These are phyloP conservation scores for Fusarium transvaalense DNA, from an alignment of 2,329 filamentous ascomycete species.

Conservation along the genomic window DNA sequence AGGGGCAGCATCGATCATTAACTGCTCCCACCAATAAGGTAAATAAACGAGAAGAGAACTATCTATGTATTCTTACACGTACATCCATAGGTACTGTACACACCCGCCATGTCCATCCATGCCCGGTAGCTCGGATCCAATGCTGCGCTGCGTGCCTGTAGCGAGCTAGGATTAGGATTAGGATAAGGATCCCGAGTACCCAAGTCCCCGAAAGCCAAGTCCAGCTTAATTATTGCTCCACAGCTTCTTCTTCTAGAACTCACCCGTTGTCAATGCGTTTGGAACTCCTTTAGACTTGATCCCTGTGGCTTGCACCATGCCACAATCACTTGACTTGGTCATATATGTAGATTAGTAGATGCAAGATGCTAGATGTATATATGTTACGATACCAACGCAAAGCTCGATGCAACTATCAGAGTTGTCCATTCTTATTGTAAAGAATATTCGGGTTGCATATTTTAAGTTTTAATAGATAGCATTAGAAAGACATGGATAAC, in stretches of 20 bases:
- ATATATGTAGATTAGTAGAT: no score
- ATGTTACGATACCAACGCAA: not conserved
- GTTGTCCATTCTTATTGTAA: not conserved
- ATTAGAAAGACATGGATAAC: not conserved
- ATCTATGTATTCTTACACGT: conserved; percentile 36
- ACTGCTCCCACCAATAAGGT: conserved; percentile 38
- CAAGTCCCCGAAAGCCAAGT: conserved; percentile 40
- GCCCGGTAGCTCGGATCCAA: conserved; percentile 43
- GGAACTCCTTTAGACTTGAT: conserved; percentile 7
- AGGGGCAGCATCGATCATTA: conserved; percentile 33
- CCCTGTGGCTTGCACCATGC: conserved; percentile 8
- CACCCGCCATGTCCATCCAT: conserved; percentile 34
- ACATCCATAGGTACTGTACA: conserved; percentile 3
- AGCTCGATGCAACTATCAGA: not conserved
- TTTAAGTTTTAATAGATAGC: no score
- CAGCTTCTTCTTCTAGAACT: conserved; percentile 41
- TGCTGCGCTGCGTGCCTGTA: conserved; percentile 31
- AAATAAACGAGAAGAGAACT: conserved; percentile 34
- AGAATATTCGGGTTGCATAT: not conserved
- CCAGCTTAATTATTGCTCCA: conserved; percentile 33
- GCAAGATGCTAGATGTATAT: no score
- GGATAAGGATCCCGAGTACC: conserved; percentile 24
- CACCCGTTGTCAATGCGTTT: conserved; percentile 31
- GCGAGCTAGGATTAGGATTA: conserved; percentile 29
- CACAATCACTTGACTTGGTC: not conserved